Evolutionary conservation across 495 filamentous ascomycete species (phyloP).

Genomic region (Immersiella caudata): DNA sequence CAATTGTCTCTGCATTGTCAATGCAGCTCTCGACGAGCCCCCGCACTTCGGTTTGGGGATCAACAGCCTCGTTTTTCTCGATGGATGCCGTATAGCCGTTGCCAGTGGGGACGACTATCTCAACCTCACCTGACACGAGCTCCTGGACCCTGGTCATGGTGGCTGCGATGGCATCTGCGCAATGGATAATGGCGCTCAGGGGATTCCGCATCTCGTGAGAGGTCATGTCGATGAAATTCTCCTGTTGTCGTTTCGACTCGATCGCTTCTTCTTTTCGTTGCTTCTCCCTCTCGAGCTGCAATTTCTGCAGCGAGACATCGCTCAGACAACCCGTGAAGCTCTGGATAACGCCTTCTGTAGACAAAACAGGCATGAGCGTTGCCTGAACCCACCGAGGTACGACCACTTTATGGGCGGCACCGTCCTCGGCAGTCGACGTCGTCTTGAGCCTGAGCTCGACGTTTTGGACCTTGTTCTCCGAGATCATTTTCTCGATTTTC

Average conservation of each 20-base stretch:
- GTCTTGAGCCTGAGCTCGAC: slow-evolving; percentile 42
- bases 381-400: slow-evolving; percentile 40
- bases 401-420: slow-evolving; percentile 32
- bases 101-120: neutral
- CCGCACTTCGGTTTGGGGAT: slow-evolving; percentile 25
- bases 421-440: slow-evolving; percentile 36
- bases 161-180: slow-evolving; percentile 57
- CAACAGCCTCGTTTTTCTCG: neutral
- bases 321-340: slow-evolving; percentile 44
- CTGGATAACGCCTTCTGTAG: slow-evolving; percentile 35
- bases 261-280: slow-evolving; percentile 49
- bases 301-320: slow-evolving; percentile 44
- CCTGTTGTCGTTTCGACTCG: slow-evolving; percentile 52
- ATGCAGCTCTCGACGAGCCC: slow-evolving; percentile 57
- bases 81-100: neutral
- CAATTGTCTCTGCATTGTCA: slow-evolving; percentile 75
- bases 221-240: slow-evolving; percentile 79
- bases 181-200: slow-evolving; percentile 71
- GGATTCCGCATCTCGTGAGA: slow-evolving; percentile 80
- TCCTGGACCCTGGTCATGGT: slow-evolving; percentile 37
- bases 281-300: slow-evolving; percentile 43
- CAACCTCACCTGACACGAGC: slow-evolving; percentile 25
- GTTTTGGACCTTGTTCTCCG: slow-evolving; percentile 33
- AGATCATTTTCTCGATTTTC: slow-evolving; percentile 35
- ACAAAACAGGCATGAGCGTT: slow-evolving; percentile 41